A percentile compares a stretch with the other conserved stretches of the same genome.
These are phyloP conservation scores for Adiantum capillusveneris DNA, from an alignment of 75 land plant genomes.

Conservation along the genomic window DNA sequence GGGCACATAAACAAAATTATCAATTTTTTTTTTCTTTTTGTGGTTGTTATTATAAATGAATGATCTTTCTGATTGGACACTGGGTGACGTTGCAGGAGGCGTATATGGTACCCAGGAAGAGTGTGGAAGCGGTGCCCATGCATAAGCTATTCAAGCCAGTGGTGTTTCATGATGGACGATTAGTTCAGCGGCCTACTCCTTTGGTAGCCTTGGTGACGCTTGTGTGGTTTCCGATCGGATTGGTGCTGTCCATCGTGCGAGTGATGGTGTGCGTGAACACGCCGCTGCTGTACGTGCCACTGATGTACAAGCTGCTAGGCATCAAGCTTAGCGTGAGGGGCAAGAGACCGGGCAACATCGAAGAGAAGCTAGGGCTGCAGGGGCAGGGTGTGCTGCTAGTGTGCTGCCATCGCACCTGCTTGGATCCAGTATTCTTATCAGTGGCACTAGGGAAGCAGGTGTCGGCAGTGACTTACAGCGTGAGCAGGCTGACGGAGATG, in stretches of 20 bases:
- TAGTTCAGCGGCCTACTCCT: constrained; percentile 77
- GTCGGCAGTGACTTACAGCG: too few relatives aligned
- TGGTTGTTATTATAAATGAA: background rate
- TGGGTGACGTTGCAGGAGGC: constrained; percentile 43
- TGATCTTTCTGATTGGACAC: background rate
- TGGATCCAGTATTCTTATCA: constrained; percentile 60
- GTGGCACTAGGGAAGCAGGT: constrained; percentile 85
- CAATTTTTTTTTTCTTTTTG: constrained; percentile 40
- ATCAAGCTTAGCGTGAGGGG: constrained; percentile 60
- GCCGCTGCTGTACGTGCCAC: constrained; percentile 40
- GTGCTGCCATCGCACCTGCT: constrained; percentile 96
- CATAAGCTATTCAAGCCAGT: too few relatives aligned
- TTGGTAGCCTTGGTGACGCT: constrained; percentile 55
- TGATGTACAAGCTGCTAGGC: constrained; percentile 56
- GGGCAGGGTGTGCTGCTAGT: constrained; percentile 74
- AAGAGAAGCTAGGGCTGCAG: too few relatives aligned
- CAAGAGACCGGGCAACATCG: constrained; percentile 63
- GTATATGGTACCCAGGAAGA: constrained; percentile 47
- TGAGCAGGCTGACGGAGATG: constrained; percentile 70
- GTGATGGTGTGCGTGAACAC: constrained; percentile 51
- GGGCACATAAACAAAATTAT: constrained; percentile 68
- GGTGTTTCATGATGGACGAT: constrained; percentile 82
- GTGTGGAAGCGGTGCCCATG: constrained; percentile 44
- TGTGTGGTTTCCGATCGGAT: constrained; percentile 80
- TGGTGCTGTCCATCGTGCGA: constrained; percentile 47